Base-by-base conservation (phyloP, 331 rosid species). In the Spiraea crenata region DNA sequence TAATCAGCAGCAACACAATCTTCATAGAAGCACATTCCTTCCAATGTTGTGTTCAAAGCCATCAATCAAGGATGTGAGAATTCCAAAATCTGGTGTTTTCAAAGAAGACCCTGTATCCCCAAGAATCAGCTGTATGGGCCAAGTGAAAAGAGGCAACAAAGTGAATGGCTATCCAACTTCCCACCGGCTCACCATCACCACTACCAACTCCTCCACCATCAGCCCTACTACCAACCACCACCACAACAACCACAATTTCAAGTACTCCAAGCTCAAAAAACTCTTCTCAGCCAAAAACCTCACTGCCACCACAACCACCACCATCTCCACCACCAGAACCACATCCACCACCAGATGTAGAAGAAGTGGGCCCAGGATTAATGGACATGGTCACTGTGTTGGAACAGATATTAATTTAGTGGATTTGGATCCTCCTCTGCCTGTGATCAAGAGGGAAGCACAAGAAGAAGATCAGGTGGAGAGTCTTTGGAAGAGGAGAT, bases 371-470 rank as follows among this genome's bases (percentile, higher is more conserved):
- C 41, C 52, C 20, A 3, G 74, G 45, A 25, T 0, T 9, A 35
- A 65, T 48, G 79, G 68, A 40, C 46, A 52, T 5, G 15, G 37
- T 54, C 71, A 66, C 44, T 75, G 55, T 67, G 76, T 44, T 69
- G 63, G 31, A 25, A 25, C 67, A 16, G 55, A 46, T 14, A 79
- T 77, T 69, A 79, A 67, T 44, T 19, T 91, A 56, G 86, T 74
- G 49, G 86, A 82, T 5, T 72, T 95, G 93, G 99, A 95, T 90
- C 98, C 98, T 72, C 99, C 99, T 9, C 74, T 95, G 79, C 98
- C 99, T 57, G 99, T 95, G 78, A 77, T 85, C 19, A 90, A 83
- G 80, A 70, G 69, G 73, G 85, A 74, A 5, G 70, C 72, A 14
- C 88, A 79, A 77, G 70, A 67, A 60, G 80, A 45, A 4, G 85